A percentile compares a stretch with the other conserved stretches of the same genome.
Conservation (phyloP, 768 basidiomycete species). For the Lactifluus volemus region DNA sequence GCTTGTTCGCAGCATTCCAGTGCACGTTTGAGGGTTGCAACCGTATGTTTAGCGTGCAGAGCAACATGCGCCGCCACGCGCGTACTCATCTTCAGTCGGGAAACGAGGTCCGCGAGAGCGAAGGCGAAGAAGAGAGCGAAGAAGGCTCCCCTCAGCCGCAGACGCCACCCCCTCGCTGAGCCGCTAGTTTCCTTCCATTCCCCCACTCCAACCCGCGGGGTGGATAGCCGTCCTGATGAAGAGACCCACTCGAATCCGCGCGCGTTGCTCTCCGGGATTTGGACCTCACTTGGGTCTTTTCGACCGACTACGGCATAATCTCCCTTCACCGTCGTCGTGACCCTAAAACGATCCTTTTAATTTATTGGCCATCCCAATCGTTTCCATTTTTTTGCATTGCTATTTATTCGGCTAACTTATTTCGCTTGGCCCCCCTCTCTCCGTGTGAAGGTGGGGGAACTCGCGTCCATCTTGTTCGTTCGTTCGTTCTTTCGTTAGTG, state of each 20-base stretch:
- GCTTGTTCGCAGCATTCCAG: conserved; percentile 46
- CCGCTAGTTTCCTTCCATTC: neutral
- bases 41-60: conserved; percentile 77
- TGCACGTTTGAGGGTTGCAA: conserved; percentile 71
- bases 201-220: neutral
- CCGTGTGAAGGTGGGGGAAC: neutral
- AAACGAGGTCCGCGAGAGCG: conserved; percentile 11
- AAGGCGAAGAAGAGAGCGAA: conserved; percentile 17
- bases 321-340: conserved; percentile 1
- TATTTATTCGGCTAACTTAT: conserved; percentile 18
- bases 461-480: neutral
- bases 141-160: conserved; percentile 16
- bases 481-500: conserved; percentile 2
- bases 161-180: neutral
- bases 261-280: neutral
- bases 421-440: neutral
- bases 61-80: conserved; percentile 83
- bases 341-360: conserved; percentile 1
- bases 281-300: neutral
- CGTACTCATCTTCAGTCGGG: conserved; percentile 47
- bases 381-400: conserved; percentile 2
- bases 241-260: neutral
- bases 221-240: neutral
- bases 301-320: conserved; percentile 2
- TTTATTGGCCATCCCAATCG: conserved; percentile 7